Base-by-base conservation (phyloP, 2,329 filamentous ascomycete genomes). In the Venturiaceae sp. region DNA sequence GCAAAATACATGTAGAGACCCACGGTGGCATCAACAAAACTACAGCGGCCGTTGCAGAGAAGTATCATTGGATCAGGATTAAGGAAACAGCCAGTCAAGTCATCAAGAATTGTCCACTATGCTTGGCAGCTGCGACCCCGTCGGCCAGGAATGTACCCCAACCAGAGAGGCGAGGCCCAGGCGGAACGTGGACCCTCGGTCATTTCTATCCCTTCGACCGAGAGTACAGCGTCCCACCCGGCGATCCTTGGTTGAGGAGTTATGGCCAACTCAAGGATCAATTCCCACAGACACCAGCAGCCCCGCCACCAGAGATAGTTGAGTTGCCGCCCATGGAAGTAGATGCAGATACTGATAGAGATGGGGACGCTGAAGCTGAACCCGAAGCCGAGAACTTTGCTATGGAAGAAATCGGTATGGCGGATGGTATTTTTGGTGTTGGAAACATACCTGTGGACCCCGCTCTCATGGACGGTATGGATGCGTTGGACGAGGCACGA, bases 1-100 rank as follows among this genome's bases (percentile, higher is more conserved):
- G 88, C 50, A 78, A 81, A 60, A 81, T 92, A 37, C 94, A 99
- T 72, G 78, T 84, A 57, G 74, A 79, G 59, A 81, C 86, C 44
- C 94, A 99, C 69, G 90, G 88, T 6, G 94, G 94, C 55, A 97
- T 97, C 78, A 99, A 99, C 78, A 96, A 96, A 77, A 97, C 92
- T 0, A 97, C 92, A 1, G 92, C 92, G 21, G 87, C 85, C 21
- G 96, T 99, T 66, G 90, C 92, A 11, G 90, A 96, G 69, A 88
- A 87, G 68, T 96, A 92, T 70, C 94, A 97, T 74, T 99, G 94
- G 94, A 92, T 95, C 53, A 84, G 92, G 61, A 97, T 97, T 76
- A 99, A 97, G 72, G 92, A 96, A 74, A 97, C 92, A 0, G 94
- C 96, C 62, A 94, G 88, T 69, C 86, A 92, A 69, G 92, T 96